Evolutionary conservation across 2,329 filamentous ascomycete genomes (phyloP).

Genomic region (Penicillium polonicum): DNA sequence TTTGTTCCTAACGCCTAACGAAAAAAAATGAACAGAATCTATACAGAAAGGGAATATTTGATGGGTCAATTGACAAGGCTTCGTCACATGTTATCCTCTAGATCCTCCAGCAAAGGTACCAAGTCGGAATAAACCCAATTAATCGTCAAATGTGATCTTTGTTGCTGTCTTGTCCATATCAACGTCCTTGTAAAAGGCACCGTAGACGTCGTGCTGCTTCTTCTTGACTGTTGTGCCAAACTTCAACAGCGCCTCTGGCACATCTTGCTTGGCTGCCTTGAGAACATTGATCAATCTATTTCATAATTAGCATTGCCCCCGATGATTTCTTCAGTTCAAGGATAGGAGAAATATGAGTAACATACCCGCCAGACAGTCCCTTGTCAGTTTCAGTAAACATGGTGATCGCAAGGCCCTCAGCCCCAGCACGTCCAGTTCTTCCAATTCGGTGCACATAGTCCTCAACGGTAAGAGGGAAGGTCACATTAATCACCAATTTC

Average conservation of each 20-base stretch:
- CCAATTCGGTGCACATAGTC: conserved; percentile 98
- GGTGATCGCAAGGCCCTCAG: conserved; percentile 83
- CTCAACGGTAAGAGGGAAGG: conserved; percentile 91
- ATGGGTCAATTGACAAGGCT: conserved; percentile 25
- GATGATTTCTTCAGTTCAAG: neutral
- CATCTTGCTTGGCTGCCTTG: conserved; percentile 84
- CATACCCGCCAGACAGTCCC: conserved; percentile 80
- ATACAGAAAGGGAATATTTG: conserved; percentile 37
- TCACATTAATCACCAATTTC: conserved; percentile 91
- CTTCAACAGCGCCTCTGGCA: conserved; percentile 87
- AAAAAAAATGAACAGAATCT: conserved; percentile 30
- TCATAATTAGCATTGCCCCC: conserved; percentile 19
- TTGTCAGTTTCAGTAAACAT: conserved; percentile 96
- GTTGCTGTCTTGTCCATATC: conserved; percentile 79
- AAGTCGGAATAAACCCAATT: conserved; percentile 25
- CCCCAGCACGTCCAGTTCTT: conserved; percentile 86
- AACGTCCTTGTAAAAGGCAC: conserved; percentile 91
- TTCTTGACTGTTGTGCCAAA: conserved; percentile 99
- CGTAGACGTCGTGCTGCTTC: conserved; percentile 94
- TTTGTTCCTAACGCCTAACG: conserved; percentile 23
- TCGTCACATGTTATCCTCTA: conserved; percentile 19
- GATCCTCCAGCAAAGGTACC: conserved; percentile 8
- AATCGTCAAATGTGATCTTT: conserved; percentile 84
- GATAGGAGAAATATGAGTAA: conserved; percentile 29
- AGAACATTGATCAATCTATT: conserved; percentile 85